These are phyloP conservation scores for Dalbergia cultrata DNA, from an alignment of 306 rosid genomes.

Conservation along the genomic window DNA sequence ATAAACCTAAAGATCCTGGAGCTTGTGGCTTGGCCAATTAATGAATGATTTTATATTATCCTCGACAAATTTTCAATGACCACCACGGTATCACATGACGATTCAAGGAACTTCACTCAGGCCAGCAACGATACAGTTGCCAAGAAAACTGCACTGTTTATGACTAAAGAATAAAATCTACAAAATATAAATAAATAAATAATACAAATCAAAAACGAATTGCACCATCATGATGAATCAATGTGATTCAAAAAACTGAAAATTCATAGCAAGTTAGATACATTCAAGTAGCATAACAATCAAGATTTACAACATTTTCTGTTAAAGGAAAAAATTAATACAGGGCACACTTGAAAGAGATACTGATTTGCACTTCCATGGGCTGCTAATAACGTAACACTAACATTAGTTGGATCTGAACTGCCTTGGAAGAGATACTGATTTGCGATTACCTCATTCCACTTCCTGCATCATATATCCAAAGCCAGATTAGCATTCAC, in stretches of 20 bases:
- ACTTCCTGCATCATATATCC: constrained; percentile 43
- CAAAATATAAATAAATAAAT: no score
- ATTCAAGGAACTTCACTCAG: not conserved
- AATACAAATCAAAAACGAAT: not conserved
- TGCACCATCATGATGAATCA: not conserved
- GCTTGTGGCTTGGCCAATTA: not conserved
- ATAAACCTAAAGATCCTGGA: no score
- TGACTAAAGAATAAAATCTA: not conserved
- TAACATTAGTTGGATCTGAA: constrained; percentile 6
- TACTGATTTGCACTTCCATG: constrained; percentile 15
- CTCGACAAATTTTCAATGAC: not conserved
- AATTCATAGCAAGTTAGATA: not conserved
- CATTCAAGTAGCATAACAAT: not conserved
- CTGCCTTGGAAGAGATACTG: not conserved
- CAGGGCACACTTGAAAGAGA: constrained; percentile 10
- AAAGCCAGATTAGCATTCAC: constrained; percentile 16
- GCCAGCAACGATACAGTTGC: not conserved
- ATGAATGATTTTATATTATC: not conserved
- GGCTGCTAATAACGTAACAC: constrained; percentile 16
- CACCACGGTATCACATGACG: not conserved
- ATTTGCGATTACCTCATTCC: not conserved
- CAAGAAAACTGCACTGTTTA: not conserved
- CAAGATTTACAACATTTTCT: constrained; percentile 3
- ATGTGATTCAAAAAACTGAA: not conserved
- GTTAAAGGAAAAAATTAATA: not conserved